Evolutionary conservation across 768 basidiomycete genomes (phyloP).

Genomic region (Rhodotorula babjevae): DNA sequence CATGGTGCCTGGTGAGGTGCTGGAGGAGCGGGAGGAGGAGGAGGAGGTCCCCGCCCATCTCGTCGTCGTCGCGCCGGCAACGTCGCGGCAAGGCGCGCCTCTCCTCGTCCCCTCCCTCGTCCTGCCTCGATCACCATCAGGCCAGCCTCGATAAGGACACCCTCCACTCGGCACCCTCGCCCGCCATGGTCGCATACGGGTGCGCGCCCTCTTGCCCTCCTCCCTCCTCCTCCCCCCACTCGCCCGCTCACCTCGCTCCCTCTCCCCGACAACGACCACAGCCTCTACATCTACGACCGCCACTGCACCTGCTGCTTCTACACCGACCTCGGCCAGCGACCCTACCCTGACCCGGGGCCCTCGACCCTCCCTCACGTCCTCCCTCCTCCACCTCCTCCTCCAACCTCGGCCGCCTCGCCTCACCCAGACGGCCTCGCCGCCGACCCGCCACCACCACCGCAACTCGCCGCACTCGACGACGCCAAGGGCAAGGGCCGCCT

Average conservation of each 20-base stretch:
- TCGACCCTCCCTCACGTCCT: slow-evolving; percentile 67
- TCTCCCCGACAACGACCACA: neutral
- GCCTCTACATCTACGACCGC: slow-evolving; percentile 88
- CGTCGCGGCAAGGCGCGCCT: neutral
- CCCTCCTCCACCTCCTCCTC: slow-evolving; percentile 85
- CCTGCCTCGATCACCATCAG: no score
- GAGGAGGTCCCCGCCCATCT: no score
- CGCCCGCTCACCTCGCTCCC: neutral
- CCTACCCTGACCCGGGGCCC: slow-evolving; percentile 59
- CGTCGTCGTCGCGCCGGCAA: neutral
- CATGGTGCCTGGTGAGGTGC: neutral
- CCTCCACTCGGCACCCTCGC: neutral
- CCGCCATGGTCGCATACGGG: slow-evolving; percentile 29
- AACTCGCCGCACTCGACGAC: slow-evolving; percentile 5
- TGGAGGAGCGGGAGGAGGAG: neutral
- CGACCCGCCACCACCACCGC: neutral
- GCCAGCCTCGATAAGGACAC: no score
- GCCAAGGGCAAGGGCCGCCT: slow-evolving; percentile 56
- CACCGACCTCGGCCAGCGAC: slow-evolving; percentile 1
- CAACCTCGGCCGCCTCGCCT: slow-evolving; percentile 58
- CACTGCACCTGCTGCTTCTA: slow-evolving; percentile 42
- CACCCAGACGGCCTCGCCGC: slow-evolving; percentile 61
- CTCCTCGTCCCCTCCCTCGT: no score
- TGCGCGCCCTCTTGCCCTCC: neutral
- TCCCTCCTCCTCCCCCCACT: neutral